These are phyloP conservation scores for Trichoderma reesei DNA, from an alignment of 495 filamentous ascomycete species.

Conservation along the genomic window DNA sequence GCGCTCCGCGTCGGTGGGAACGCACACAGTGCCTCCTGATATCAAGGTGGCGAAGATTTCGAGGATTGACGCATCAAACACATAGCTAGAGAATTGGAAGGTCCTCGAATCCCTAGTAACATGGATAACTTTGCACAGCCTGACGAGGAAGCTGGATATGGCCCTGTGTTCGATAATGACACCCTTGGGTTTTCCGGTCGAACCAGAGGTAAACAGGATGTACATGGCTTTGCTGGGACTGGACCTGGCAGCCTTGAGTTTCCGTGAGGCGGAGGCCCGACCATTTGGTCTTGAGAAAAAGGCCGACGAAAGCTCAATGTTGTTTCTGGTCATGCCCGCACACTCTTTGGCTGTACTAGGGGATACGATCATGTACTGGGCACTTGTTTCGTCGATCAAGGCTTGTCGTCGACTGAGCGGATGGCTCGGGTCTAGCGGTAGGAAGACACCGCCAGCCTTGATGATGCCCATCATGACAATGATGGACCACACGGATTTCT, in stretches of 20 bases:
- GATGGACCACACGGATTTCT: slow-evolving; percentile 32
- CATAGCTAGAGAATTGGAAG: slow-evolving; percentile 48
- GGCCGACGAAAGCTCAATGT: slow-evolving; percentile 12
- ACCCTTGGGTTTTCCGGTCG: slow-evolving; percentile 45
- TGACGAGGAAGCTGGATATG: slow-evolving; percentile 24
- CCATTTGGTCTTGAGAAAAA: not conserved
- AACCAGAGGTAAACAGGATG: slow-evolving; percentile 52
- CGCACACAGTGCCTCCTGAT: slow-evolving; percentile 23
- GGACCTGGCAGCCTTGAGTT: not conserved
- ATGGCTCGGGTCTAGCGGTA: slow-evolving; percentile 40
- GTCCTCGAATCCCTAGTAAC: slow-evolving; percentile 23
- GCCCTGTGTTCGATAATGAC: slow-evolving; percentile 35
- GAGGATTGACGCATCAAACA: slow-evolving; percentile 44
- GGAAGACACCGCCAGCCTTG: slow-evolving; percentile 40
- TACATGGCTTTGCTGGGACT: slow-evolving; percentile 25
- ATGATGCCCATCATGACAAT: slow-evolving; percentile 31
- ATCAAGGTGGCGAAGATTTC: slow-evolving; percentile 46
- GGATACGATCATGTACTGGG: not conserved
- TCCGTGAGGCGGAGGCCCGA: not conserved
- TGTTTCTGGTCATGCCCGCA: not conserved
- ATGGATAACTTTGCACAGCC: slow-evolving; percentile 20
- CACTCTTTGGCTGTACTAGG: slow-evolving; percentile 14
- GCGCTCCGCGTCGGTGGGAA: not conserved
- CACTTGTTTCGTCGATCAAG: not conserved
- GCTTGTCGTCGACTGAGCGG: not conserved